Evolutionary conservation across 352 stramenopile species (phyloP).

Genomic region (Phytophthora boehmeriae): DNA sequence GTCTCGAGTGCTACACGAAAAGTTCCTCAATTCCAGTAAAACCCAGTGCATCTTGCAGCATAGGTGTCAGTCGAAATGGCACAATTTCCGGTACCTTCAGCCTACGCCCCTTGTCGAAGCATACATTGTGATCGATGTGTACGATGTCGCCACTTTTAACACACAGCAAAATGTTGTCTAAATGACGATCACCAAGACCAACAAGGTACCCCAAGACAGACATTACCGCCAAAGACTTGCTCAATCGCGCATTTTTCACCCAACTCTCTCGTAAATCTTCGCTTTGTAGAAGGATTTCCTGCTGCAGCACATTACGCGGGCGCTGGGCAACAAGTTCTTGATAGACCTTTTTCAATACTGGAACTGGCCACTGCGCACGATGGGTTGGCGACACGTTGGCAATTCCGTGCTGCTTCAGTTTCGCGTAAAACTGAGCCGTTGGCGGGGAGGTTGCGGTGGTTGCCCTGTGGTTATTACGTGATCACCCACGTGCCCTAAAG

Average conservation of each 20-base stretch:
- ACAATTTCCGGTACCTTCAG: constrained; percentile 92
- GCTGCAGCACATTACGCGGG: constrained; percentile 65
- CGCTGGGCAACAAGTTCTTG: constrained; percentile 68
- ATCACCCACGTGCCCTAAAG: constrained; percentile 8
- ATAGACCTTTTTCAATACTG: constrained; percentile 71
- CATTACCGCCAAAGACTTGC: constrained; percentile 85
- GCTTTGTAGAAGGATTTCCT: constrained; percentile 63
- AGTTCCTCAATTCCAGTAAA: constrained; percentile 71
- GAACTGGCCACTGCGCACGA: constrained; percentile 60
- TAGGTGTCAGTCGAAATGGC: constrained; percentile 89
- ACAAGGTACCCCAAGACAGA: constrained; percentile 89
- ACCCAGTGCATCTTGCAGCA: constrained; percentile 78
- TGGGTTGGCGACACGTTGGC: constrained; percentile 72
- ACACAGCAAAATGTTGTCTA: constrained; percentile 92
- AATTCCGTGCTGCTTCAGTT: constrained; percentile 81
- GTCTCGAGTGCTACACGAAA: constrained; percentile 79
- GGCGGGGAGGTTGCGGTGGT: constrained; percentile 45
- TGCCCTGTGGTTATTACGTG: constrained; percentile 21
- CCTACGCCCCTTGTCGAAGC: constrained; percentile 88
- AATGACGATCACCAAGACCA: constrained; percentile 90
- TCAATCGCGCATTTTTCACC: constrained; percentile 60
- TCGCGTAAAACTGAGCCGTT: constrained; percentile 84
- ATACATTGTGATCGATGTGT: constrained; percentile 94
- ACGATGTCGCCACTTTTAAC: constrained; percentile 79
- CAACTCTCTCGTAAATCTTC: constrained; percentile 69